Evolutionary conservation across 1,284 basidiomycete species (phyloP), one percentile per base, ranked within the genome.

Genomic region (Ustilago tritici): DNA sequence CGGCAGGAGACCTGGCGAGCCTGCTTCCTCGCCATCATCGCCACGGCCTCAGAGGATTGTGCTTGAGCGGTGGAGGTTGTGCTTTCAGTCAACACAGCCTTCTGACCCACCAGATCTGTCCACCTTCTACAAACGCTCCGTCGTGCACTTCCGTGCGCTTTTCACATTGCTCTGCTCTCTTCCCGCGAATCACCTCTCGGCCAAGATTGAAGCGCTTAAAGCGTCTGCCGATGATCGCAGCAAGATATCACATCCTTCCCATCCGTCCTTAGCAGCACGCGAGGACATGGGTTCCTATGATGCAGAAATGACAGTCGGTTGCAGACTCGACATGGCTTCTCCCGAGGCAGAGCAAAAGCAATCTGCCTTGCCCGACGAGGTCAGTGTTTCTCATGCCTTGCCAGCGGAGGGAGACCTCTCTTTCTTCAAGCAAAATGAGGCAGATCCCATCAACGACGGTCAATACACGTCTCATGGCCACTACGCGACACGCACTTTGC

Each of bases 81-180:
- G 57, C 3, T 75, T 82, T 47, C 49, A 60, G 19, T 50, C 78
- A 3, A 19, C 32, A 28, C 46, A 47, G 7, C 61, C 79, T 15
- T 40, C 65, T 1, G 19, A 60, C 0, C 55, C 70, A 7, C 70
- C 75, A 46, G 85, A 86, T 31, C 76, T 87, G 31, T 79, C 85
- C 10, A 76, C 79, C 17, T 74, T 86, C 54, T 87, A 87, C 80
- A 86, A 87, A 41, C 82, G 79, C 19, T 83, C 85, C 46, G 84
- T 86, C 55, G 62, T 83, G 10, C 83, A 86, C 41, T 87, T 87
- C 56, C 72, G 85, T 4, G 61, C 83, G 0, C 76, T 87, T 0
- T 86, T 79, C 70, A 76, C 81, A 4, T 71, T 86, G 50, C 58
- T 80, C 4, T 73, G 78, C 31, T 55, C 70, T 0, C 61, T 87